Evolutionary conservation across 1,139 yeast genomes (phyloP).

Genomic region (Hyphopichia fennica): DNA sequence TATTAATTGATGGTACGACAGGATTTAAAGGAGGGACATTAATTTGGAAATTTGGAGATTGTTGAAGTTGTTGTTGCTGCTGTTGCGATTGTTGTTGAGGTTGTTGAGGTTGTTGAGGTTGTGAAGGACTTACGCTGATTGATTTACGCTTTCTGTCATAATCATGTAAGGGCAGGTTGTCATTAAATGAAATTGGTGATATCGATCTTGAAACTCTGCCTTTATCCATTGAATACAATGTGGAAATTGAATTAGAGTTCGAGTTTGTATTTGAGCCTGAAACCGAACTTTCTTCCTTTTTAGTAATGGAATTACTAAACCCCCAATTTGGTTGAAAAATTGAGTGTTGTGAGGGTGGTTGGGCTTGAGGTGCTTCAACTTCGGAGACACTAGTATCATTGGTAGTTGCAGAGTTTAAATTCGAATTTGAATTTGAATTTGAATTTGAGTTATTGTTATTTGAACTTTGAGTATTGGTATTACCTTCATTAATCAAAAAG

Average conservation of each 20-base stretch:
- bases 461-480: neutral
- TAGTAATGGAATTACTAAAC: conserved; percentile 5
- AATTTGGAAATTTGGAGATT: conserved; percentile 22
- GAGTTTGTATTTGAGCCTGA: neutral
- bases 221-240: conserved; percentile 2
- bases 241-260: neutral
- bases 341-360: neutral
- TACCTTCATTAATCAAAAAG: conserved; percentile 2
- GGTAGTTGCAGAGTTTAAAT: neutral
- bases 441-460: conserved; percentile 2
- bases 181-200: conserved; percentile 19
- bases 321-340: conserved; percentile 15
- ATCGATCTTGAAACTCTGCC: conserved; percentile 19
- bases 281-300: neutral
- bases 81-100: conserved; percentile 26
- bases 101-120: conserved; percentile 12
- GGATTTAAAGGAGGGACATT: conserved; percentile 4
- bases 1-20: conserved; percentile 6
- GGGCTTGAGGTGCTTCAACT: too few species aligned
- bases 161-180: conserved; percentile 7
- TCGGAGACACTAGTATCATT: too few species aligned
- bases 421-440: too few species aligned
- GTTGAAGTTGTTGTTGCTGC: neutral
- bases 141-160: conserved; percentile 9
- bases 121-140: conserved; percentile 5